A percentile compares a stretch with the other conserved stretches of the same genome.
These are phyloP conservation scores for Pueraria montana DNA, from an alignment of 306 rosid species.

Conservation along the genomic window DNA sequence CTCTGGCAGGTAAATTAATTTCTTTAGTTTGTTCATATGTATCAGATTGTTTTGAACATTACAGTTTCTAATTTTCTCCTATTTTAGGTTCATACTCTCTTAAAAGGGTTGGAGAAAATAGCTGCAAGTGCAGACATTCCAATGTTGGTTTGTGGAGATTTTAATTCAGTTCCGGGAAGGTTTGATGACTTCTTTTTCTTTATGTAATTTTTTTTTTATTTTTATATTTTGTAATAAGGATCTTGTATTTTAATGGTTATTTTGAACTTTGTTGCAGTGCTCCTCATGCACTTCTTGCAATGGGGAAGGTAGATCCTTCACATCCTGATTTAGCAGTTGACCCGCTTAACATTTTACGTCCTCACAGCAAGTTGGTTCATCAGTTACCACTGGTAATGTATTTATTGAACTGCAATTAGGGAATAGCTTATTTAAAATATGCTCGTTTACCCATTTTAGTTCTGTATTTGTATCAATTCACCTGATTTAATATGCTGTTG, in stretches of 20 bases:
- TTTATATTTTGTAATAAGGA: background rate
- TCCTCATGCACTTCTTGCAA: conserved; percentile 92
- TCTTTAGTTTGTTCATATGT: conserved; percentile 32
- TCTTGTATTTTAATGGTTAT: conserved; percentile 45
- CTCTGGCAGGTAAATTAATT: conserved; percentile 89
- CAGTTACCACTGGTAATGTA: conserved; percentile 89
- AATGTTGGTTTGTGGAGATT: conserved; percentile 99
- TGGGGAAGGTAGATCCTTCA: conserved; percentile 89
- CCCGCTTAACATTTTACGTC: conserved; percentile 90
- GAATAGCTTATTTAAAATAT: conserved; percentile 8
- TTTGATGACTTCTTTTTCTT: conserved; percentile 43
- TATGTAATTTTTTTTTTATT: background rate
- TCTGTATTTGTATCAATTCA: background rate
- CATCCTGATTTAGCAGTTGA: conserved; percentile 93
- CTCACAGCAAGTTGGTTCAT: conserved; percentile 92
- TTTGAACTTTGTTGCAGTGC: conserved; percentile 75
- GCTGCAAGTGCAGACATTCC: conserved; percentile 97
- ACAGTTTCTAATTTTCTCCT: conserved; percentile 37
- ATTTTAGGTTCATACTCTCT: conserved; percentile 89
- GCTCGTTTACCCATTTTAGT: background rate
- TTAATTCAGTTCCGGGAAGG: conserved; percentile 98
- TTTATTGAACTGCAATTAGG: conserved; percentile 30
- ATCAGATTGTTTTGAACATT: background rate
- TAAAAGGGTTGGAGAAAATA: conserved; percentile 96
- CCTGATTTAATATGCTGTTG: conserved; percentile 22